Evolutionary conservation across 2,329 filamentous ascomycete species (phyloP), one percentile per base, ranked within the genome.

Genomic region (Epichloe elymi): DNA sequence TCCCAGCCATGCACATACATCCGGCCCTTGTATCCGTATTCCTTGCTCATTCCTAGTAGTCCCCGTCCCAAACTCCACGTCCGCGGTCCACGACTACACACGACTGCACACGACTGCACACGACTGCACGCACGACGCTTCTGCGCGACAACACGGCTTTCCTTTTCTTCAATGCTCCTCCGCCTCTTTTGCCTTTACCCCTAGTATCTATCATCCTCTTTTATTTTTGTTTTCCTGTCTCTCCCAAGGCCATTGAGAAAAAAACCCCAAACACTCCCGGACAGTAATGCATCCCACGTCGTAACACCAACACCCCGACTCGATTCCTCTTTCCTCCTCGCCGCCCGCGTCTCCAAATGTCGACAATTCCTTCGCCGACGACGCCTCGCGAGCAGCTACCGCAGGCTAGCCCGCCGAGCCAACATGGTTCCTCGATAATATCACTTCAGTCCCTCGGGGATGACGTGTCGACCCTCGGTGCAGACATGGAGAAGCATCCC

Each of bases 401-500:
- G 49, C 54, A 53, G 46, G 51, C 51, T 26, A 55, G 59, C 48
- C 60, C 57, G 23, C 52, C 59, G 19, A 45, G 47, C 48, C 61
- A 57, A 40, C 54, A 63, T 58, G 61, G 59, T 35, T 52, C 53
- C 45, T 57, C 57, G 44, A 53, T 49, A 30, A 33, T 50, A 37
- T 56, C 55, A 41, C 55, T 53, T 35, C 55, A 54, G 49, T 48
- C 46, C 26, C 37, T 53, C 35, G 41, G 35, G 1, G 52, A 54
- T 26, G 48, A 51, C 37, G 35, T 45, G 30, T 36, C 38, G 17
- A 17, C 23, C 19, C 52, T 40, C 10, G 47, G n/a, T 37, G 46
- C 57, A 51, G 59, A 61, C 51, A 51, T 52, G 8, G 68, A 70
- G 56, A 70, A 69, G 57, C 77, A 79, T 56, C 76, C 77, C 56